These are phyloP conservation scores for Blumeria hordei DNA, from an alignment of 2,329 filamentous ascomycete genomes.

Conservation along the genomic window DNA sequence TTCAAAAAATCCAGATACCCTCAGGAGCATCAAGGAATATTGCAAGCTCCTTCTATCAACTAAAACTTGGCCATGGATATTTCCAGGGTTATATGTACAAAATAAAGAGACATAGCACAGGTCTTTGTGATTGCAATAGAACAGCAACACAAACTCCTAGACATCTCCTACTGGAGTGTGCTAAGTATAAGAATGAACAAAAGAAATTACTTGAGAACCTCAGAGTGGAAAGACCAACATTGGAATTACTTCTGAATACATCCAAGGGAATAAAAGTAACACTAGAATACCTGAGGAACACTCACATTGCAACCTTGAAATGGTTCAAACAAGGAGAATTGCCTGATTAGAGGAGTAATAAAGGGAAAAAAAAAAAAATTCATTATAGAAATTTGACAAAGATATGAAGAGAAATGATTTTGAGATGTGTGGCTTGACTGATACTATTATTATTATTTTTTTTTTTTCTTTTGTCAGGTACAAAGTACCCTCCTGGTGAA, in stretches of 20 bases:
- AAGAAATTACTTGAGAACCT: neutral
- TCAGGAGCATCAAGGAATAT: neutral
- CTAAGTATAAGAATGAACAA: neutral
- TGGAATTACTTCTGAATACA: neutral
- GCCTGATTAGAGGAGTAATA: too few relatives aligned
- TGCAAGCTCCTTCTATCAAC: neutral
- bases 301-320: neutral
- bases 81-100: neutral
- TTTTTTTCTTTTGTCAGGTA: too few relatives aligned
- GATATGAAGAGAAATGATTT: too few relatives aligned
- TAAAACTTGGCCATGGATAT: too few relatives aligned
- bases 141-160: neutral
- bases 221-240: neutral
- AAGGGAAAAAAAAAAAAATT: too few relatives aligned
- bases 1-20: neutral
- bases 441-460: too few relatives aligned
- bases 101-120: too few relatives aligned
- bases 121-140: too few relatives aligned
- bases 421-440: too few relatives aligned
- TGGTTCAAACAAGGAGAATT: neutral
- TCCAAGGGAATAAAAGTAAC: neutral
- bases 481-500: too few relatives aligned
- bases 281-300: neutral
- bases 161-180: neutral
- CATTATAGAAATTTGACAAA: too few relatives aligned